A percentile compares a stretch with the other conserved stretches of the same genome.
These are phyloP conservation scores for Pleodorina starrii DNA, from an alignment of 139 green algal species.

Conservation along the genomic window DNA sequence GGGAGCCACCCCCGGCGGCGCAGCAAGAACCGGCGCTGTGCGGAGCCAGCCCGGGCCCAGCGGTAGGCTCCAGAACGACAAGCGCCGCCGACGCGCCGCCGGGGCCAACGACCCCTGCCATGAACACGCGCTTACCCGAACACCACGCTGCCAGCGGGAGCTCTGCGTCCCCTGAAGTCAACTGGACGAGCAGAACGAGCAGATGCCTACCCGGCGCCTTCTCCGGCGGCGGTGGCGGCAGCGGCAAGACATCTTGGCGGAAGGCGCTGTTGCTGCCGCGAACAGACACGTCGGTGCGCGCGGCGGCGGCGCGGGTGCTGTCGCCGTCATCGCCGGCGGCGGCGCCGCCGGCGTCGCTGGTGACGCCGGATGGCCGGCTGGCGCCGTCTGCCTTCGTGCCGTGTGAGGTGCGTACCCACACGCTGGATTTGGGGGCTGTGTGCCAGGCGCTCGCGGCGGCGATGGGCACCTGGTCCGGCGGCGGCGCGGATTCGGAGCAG, in stretches of 20 bases:
- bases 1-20: not conserved
- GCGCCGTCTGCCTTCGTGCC: not conserved
- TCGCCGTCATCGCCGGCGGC: not conserved
- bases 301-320: not conserved
- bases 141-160: too few species aligned
- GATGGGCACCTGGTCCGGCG: not conserved
- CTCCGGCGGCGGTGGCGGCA: not conserved
- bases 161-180: too few species aligned
- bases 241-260: too few species aligned
- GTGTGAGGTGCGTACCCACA: slow-evolving; percentile 3
- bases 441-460: not conserved
- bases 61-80: not conserved
- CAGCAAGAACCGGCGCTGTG: not conserved
- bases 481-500: not conserved
- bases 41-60: not conserved
- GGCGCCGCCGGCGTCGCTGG: not conserved
- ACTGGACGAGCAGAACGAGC: not conserved
- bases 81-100: too few species aligned
- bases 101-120: not conserved
- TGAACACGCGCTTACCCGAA: not conserved
- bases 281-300: not conserved
- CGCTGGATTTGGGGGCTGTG: not conserved
- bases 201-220: not conserved
- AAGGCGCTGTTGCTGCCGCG: slow-evolving; percentile 15
- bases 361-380: slow-evolving; percentile 7